Evolutionary conservation across 768 basidiomycete genomes (phyloP).

Genomic region (Suillus plorans): DNA sequence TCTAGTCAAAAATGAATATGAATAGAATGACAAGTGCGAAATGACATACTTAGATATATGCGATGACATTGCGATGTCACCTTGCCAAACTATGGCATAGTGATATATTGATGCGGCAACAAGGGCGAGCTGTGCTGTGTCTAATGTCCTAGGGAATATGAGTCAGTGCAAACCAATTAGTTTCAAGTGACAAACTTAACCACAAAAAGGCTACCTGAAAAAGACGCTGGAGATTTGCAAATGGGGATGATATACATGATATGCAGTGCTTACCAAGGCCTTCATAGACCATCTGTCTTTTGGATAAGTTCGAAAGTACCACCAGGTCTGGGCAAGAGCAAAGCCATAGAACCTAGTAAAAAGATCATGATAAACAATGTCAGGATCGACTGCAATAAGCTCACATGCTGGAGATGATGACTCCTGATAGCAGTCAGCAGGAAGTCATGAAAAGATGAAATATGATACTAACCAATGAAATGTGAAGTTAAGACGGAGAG

Average conservation of each 20-base stretch:
- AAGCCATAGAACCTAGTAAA: slow-evolving; percentile 32
- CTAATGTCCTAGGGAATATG: slow-evolving; percentile 18
- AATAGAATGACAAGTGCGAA: background rate
- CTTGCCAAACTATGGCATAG: slow-evolving; percentile 31
- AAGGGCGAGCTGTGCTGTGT: slow-evolving; percentile 29
- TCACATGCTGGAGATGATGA: slow-evolving; percentile 32
- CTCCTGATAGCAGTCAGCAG: slow-evolving; percentile 22
- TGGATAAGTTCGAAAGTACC: slow-evolving; percentile 32
- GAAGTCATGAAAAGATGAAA: too few relatives aligned
- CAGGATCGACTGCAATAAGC: slow-evolving; percentile 4
- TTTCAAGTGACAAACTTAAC: slow-evolving; percentile 10
- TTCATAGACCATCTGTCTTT: slow-evolving; percentile 31
- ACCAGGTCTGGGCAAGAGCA: slow-evolving; percentile 34
- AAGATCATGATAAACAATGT: background rate
- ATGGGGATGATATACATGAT: background rate
- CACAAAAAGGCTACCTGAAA: slow-evolving; percentile 29
- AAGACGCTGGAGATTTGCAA: background rate
- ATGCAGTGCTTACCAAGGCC: slow-evolving; percentile 23
- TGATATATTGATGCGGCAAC: slow-evolving; percentile 33
- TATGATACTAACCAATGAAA: slow-evolving; percentile 20
- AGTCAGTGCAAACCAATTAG: background rate
- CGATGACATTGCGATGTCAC: slow-evolving; percentile 21
- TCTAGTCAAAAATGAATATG: background rate
- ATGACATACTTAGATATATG: slow-evolving; percentile 27
- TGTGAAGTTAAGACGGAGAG: slow-evolving; percentile 27